Base-by-base conservation (phyloP, 139 green algal genomes). In the Bryopsis sp. region DNA sequence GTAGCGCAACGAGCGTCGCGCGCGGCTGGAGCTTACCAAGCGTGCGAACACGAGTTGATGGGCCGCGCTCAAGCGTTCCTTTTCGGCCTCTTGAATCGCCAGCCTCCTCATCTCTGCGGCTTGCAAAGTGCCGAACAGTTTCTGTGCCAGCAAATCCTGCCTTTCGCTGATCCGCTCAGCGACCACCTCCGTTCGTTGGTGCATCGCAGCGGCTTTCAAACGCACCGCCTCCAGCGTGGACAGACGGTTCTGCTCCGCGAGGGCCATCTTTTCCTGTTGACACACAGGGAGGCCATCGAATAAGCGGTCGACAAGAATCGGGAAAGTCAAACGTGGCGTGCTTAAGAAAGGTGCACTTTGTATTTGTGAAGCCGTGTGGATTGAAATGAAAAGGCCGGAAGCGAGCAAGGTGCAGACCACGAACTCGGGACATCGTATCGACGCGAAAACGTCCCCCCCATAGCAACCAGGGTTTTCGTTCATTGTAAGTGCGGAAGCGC, bases 1-100 rank as follows among this genome's bases (percentile, higher is more conserved):
- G 11, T 11, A 50, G 43, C 11, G 15, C 11, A 19, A 26, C 43
- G 19, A 26, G 15, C 19, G 15, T 50, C 43, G 19, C 43, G 11
- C 19, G 11, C 11, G 11, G 15, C 11, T 50, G 43, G 43, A 19
- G 43, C 74, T 35, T 67, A 83, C 78, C 71, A 85, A 66, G 24
- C 76, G 29, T 28, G 35, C 48, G 33, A 79, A 62, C 3, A 84
- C 67, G 28, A 81, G 58, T 67, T 81, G 67, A 32, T 81, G 73
- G 59, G 79, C 73, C 2, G 64, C 71, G 3, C 64, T 39, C 58
- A 84, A 46, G 26, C 79, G 71, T 31, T 82, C 72, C 19, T 59
- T 58, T 67, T 82, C 74, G 11, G 71, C 71, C 67, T 83, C 72
- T 47, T 64, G 63, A 32, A 76, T 54, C 32, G 75, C 76, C 43